These are phyloP conservation scores for Talaromyces rugulosus DNA, from an alignment of 2,329 filamentous ascomycete species.

Conservation along the genomic window DNA sequence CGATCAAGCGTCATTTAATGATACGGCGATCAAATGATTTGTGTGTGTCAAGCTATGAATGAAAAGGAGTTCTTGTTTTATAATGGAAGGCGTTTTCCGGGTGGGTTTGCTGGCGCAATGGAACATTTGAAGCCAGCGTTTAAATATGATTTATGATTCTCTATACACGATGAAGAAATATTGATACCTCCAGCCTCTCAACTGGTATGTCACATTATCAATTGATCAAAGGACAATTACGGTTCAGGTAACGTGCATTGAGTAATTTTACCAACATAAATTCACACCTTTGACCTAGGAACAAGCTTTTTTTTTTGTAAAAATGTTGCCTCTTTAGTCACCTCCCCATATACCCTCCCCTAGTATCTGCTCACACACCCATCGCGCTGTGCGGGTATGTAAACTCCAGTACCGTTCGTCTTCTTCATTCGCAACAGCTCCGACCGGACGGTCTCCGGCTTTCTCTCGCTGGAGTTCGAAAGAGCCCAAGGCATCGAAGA, in stretches of 20 bases:
- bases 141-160: not conserved
- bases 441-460: not conserved
- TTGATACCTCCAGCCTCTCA: not conserved
- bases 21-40: not conserved
- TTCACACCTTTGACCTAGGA: too few relatives aligned
- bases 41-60: not conserved
- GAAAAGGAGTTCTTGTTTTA: not conserved
- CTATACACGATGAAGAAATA: not conserved
- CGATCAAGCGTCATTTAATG: not conserved
- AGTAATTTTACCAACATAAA: too few relatives aligned
- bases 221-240: too few relatives aligned
- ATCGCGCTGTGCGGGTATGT: conserved; percentile 41
- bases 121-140: not conserved
- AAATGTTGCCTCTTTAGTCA: not conserved
- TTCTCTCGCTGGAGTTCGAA: not conserved
- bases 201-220: too few relatives aligned
- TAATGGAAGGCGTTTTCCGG: not conserved
- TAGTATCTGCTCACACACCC: conserved; percentile 41
- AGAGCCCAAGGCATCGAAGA: conserved; percentile 54
- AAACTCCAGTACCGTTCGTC: conserved; percentile 32
- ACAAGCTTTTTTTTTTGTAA: too few relatives aligned
- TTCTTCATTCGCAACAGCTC: conserved; percentile 20
- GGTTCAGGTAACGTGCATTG: too few relatives aligned
- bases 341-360: conserved; percentile 12
- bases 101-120: too few relatives aligned